Base-by-base conservation (phyloP, 2,329 filamentous ascomycete species). In the Hypoxylon sp. region DNA sequence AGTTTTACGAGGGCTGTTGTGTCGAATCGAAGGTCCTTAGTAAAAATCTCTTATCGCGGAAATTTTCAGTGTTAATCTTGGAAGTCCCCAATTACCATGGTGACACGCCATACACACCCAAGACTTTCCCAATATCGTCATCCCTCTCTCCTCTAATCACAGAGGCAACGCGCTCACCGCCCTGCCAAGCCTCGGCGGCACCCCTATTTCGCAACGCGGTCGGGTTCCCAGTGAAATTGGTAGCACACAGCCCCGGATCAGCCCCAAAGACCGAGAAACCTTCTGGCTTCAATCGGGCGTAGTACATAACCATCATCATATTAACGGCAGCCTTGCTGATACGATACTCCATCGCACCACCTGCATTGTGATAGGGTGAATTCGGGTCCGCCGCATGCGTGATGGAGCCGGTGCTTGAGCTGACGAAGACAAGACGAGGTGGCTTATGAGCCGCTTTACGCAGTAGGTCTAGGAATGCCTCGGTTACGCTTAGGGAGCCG, bases 311-410 rank as follows among this genome's bases (percentile, higher is more conserved):
- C 51, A 74, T 75, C 31, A 74, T 29, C 76, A 78, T 77, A 57
- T 78, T 77, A 8, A 78, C 58, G 3, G 74, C 76, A 11, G 76
- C 64, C 65, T 77, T 78, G 72, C 73, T 76, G 1, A 68, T 59
- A 5, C 70, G 57, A 58, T 78, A 78, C 11, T 71, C 59, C 8
- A 59, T 59, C 3, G 67, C 66, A 13, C 58, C 58, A n/a, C 58
- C 59, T 3, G 70, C 52, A 1, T 33, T 48, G 17, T 72, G 66
- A 17, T 69, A 70, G 22, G 64, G 66, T 14, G 63, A 69, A 3
- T 10, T 19, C 1, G 68, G 72, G 54, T 74, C 66, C 3, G 54
- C 39, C 47, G 73, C 75, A 26, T 62, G 52, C 4, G 44, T 54
- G 10, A 76, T 58, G 33, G 74, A 75, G 17, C 71, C 72, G 13